Base-by-base conservation (phyloP, 2,329 filamentous ascomycete species). In the Paraphoma sp. region DNA sequence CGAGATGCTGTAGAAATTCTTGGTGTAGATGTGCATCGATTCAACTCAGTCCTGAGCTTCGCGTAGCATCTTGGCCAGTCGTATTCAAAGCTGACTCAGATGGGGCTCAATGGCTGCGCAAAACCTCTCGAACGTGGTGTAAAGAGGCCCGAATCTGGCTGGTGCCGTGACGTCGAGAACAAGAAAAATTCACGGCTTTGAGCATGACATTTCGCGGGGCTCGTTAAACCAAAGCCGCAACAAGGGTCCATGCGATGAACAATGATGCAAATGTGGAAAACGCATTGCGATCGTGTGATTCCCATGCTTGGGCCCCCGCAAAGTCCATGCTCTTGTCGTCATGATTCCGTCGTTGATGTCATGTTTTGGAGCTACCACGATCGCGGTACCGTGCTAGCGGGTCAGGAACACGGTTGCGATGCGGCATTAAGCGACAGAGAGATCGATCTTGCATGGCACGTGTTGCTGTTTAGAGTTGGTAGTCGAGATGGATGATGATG, bases 301-400 rank as follows among this genome's bases (percentile, higher is more conserved):
- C 48, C 48, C 41, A 49, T 42, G 36, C 33, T 36, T 18, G 33
- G 40, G 30, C 33, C 47, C 18, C 45, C 30, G 42, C 11, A n/a
- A 14, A 16, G 29, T n/a, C 31, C 12, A 45, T 36, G 41, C n/a
- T 51, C 29, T 33, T 51, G 41, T 44, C 44, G 41, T 51, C 48
- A 51, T 51, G 42, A 51, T 33, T 28, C 28, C 43, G 45, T 51
- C 48, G 38, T 51, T 23, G 12, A 45, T 36, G 48, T 51, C 48
- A 28, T 36, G 28, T 18, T 16, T n/a, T 23, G 17, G 9, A 30
- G 36, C 36, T 49, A 49, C 33, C 33, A 36, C 10, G 33, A 10
- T 14, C 10, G 33, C 33, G 33, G 33, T 36, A 14, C 33, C 17
- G 11, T 17, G n/a, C 36, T 29, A 49, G 36, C 16, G 47, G 36